Evolutionary conservation across 345 rosid species (phyloP).

Genomic region (Capsella bursapastoris): DNA sequence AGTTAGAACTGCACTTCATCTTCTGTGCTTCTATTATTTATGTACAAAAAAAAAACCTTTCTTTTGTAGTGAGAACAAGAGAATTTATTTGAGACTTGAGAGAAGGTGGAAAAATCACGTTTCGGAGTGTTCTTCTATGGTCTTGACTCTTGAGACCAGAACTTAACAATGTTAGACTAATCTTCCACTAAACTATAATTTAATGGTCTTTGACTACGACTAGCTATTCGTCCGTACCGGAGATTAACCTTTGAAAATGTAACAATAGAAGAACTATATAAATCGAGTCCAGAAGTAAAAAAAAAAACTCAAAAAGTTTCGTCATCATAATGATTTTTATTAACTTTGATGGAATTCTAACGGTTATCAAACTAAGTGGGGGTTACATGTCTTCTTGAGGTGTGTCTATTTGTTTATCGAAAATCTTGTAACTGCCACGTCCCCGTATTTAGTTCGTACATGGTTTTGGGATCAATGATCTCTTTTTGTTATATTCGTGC

Average conservation of each 20-base stretch:
- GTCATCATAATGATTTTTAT: slow-evolving; percentile 14
- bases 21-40: neutral
- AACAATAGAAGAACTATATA: neutral
- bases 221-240: neutral
- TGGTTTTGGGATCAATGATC: neutral
- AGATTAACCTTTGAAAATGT: neutral
- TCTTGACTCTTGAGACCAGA: neutral
- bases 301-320: neutral
- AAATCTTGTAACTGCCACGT: slow-evolving; percentile 18
- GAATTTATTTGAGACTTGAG: neutral
- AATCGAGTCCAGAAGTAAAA: neutral
- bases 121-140: slow-evolving; percentile 1
- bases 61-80: neutral
- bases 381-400: neutral
- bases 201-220: neutral
- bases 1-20: slow-evolving; percentile 24
- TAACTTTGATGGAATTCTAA: slow-evolving; percentile 25
- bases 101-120: neutral
- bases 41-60: no score
- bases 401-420: slow-evolving; percentile 28
- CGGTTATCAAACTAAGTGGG: slow-evolving; percentile 38
- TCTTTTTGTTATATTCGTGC: no score
- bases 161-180: neutral
- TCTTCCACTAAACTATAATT: slow-evolving; percentile 5
- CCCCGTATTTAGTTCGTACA: neutral